Percentiles rank a stretch among this genome's conserved stretches.
phyloP scores from a whole-genome alignment of 768 basidiomycete genomes.

The Tricholoma bakamatsutake region DNA sequence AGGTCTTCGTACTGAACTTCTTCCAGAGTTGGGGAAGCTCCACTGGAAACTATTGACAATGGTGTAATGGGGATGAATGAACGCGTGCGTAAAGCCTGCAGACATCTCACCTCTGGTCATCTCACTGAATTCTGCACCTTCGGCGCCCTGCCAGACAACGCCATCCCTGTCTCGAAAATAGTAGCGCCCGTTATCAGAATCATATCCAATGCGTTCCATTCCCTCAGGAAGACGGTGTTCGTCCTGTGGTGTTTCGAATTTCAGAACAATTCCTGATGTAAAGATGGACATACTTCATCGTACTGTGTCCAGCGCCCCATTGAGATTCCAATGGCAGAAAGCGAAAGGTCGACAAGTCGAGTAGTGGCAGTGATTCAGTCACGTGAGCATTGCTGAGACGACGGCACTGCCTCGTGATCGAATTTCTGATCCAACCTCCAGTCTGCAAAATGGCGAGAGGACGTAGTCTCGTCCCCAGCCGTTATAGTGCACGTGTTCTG shows the following conservation, averaged over 20 bases:
- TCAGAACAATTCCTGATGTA: constrained; percentile 2
- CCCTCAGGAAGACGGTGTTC: constrained; percentile 48
- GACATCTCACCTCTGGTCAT: constrained; percentile 37
- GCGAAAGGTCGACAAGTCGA: neutral
- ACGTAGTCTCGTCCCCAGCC: too few species aligned
- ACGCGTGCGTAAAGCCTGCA: neutral
- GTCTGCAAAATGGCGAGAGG: too few species aligned
- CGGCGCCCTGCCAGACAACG: constrained; percentile 47
- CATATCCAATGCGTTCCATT: constrained; percentile 70
- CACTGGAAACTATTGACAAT: constrained; percentile 12
- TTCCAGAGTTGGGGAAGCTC: constrained; percentile 13
- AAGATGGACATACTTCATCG: constrained; percentile 31
- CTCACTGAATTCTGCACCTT: constrained; percentile 59
- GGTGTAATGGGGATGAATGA: neutral
- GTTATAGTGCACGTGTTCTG: too few species aligned
- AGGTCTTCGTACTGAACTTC: constrained; percentile 37
- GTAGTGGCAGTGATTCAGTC: too few species aligned
- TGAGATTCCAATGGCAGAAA: neutral
- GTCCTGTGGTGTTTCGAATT: constrained; percentile 28
- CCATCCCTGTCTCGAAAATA: constrained; percentile 56
- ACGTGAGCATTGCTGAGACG: too few species aligned
- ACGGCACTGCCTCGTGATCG: too few species aligned
- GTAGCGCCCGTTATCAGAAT: constrained; percentile 64
- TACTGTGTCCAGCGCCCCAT: constrained; percentile 41
- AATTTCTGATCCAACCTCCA: too few species aligned